Evolutionary conservation across 2,329 filamentous ascomycete species (phyloP).

Genomic region (Pseudofabraea citricarpa): DNA sequence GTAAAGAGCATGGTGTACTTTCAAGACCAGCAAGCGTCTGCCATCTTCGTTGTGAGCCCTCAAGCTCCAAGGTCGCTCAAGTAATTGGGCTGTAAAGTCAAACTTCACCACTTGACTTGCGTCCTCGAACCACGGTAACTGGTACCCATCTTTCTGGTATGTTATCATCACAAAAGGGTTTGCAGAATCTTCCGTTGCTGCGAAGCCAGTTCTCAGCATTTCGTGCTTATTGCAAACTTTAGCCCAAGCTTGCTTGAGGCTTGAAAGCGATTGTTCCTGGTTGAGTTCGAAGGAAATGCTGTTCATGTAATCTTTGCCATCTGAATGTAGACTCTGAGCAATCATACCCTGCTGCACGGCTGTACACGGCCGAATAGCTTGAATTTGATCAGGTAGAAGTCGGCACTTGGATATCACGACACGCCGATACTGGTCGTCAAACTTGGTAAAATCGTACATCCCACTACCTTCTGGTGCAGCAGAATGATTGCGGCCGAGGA

Average conservation of each 20-base stretch:
- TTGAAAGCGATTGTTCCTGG: constrained; percentile 29
- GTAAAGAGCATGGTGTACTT: constrained; percentile 72
- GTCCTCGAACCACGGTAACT: constrained; percentile 35
- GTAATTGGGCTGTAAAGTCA: constrained; percentile 4
- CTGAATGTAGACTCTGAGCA: constrained; percentile 64
- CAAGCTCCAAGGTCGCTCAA: constrained; percentile 23
- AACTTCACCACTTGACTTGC: background rate
- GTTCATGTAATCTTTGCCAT: constrained; percentile 72
- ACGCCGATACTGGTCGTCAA: constrained; percentile 38
- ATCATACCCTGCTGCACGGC: constrained; percentile 76
- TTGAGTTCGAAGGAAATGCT: constrained; percentile 53
- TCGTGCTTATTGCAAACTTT: constrained; percentile 49
- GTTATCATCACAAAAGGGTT: constrained; percentile 72
- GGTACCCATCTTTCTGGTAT: constrained; percentile 34
- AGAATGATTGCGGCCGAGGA: constrained; percentile 9
- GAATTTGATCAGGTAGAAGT: constrained; percentile 32
- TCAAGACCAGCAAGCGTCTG: constrained; percentile 17
- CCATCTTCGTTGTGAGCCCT: constrained; percentile 6
- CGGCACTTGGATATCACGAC: constrained; percentile 19
- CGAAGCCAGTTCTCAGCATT: constrained; percentile 75
- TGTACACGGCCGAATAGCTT: constrained; percentile 71
- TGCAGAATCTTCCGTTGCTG: constrained; percentile 52
- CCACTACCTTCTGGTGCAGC: constrained; percentile 1
- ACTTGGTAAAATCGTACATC: constrained; percentile 43
- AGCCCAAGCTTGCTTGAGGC: constrained; percentile 55